Base-by-base conservation (phyloP, 371 early-diverging fungal genomes). In the Rhizopus sp. region DNA sequence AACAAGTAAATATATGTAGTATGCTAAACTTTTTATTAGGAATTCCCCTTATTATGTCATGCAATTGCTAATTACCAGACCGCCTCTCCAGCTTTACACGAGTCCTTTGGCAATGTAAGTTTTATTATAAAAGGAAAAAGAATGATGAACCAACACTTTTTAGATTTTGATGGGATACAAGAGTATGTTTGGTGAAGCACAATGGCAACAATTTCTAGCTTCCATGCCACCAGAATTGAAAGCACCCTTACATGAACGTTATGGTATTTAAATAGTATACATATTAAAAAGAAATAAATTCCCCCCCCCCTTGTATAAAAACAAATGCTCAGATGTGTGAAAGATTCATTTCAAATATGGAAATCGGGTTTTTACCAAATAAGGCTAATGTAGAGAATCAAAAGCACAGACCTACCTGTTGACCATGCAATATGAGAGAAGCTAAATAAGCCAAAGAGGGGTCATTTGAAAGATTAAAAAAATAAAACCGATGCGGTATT, bases 51-150 rank as follows among this genome's bases (percentile, higher is more conserved):
- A 50, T 88, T 89, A 72, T 89, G 89, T 59, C 84, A 85, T 55
- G 88, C 91, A n/a, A 82, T 89, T 17, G 81, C 81, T 35, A 79
- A 77, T 59, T 90, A 86, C 79, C 84, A 82, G 57, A 80, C 73
- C 15, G 82, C 84, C 29, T 78, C 87, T 32, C 68, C 76, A 17
- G 75, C 70, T 57, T 77, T 90, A 57, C 78, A 86, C 66, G 85
- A 85, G 35, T 75, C 82, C 62, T 89, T 90, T 65, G 81, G 86
- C 55, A 86, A 84, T 59, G 83, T 83, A 78, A 60, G 71, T 56
- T 23, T 16, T 32, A 9, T 16, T 37, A 45, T 35, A 15, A 13
- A 35, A 17, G 4, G 1, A 48, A 3, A 29, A 42, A 35, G 3
- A 6, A 2, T 9, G 13, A 30, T n/a, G 52, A 33, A 23, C 8